Conservation (phyloP, 2,329 filamentous ascomycete genomes). For the Arthrobotrys sinensis region DNA sequence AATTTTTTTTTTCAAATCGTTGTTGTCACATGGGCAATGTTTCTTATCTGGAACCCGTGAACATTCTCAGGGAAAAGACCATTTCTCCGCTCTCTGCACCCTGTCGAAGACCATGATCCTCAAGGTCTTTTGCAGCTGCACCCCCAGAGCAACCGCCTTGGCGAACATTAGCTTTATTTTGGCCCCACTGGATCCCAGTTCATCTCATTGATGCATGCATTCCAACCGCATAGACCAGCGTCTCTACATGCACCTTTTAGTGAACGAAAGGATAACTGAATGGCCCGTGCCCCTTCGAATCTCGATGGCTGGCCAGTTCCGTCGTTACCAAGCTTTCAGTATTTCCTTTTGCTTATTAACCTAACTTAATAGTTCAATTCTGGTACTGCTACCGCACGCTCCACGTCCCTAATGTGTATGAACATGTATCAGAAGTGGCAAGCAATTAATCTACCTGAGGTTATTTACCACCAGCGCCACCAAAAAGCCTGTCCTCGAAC, state of each 20-base stretch:
- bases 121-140: constrained; percentile 28
- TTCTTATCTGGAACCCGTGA: constrained; percentile 40
- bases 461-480: constrained; percentile 28
- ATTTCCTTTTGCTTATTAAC: constrained; percentile 34
- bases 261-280: background rate
- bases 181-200: constrained; percentile 27
- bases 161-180: constrained; percentile 40
- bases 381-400: constrained; percentile 19
- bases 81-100: constrained; percentile 29
- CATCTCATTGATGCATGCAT: constrained; percentile 37
- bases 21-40: constrained; percentile 41
- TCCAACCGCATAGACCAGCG: constrained; percentile 15
- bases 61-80: constrained; percentile 1
- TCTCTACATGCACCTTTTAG: constrained; percentile 16
- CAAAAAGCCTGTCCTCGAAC: constrained; percentile 4
- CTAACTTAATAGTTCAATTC: constrained; percentile 30
- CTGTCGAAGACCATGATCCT: constrained; percentile 13
- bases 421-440: constrained; percentile 14
- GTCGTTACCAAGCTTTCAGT: constrained; percentile 50
- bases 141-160: constrained; percentile 53
- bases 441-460: constrained; percentile 47
- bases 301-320: constrained; percentile 41
- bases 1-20: constrained; percentile 13
- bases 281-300: constrained; percentile 42
- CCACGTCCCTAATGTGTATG: background rate